These are phyloP conservation scores for Prosopis cineraria DNA, from an alignment of 306 rosid genomes.

Conservation along the genomic window DNA sequence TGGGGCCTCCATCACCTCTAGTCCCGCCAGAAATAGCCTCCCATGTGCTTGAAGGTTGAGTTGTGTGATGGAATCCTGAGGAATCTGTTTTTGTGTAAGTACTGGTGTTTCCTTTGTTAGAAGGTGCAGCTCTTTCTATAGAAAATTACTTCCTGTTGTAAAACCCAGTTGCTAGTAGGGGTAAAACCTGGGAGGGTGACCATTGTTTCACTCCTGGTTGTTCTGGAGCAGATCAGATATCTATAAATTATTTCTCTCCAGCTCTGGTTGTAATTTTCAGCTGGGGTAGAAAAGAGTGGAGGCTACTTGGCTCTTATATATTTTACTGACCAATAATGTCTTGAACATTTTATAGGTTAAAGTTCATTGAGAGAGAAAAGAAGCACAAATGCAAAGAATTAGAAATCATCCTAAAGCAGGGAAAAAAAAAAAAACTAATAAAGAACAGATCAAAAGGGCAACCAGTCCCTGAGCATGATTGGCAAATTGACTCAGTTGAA, in stretches of 20 bases:
- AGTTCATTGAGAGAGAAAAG: background rate
- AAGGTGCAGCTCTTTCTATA: conserved; percentile 4
- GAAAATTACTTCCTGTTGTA: conserved; percentile 10
- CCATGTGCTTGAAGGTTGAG: conserved; percentile 90
- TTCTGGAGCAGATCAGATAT: background rate
- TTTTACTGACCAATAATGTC: background rate
- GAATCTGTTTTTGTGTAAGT: conserved; percentile 87
- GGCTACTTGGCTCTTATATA: background rate
- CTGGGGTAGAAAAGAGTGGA: background rate
- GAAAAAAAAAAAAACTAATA: background rate
- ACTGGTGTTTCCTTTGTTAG: background rate
- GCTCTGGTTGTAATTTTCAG: background rate
- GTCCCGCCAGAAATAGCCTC: conserved; percentile 94
- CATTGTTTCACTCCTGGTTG: background rate
- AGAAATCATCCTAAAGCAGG: background rate
- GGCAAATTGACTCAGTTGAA: background rate
- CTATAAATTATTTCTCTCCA: background rate
- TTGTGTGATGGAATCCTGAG: conserved; percentile 84
- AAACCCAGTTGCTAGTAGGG: background rate
- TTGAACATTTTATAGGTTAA: background rate
- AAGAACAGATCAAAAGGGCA: background rate
- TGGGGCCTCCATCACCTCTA: conserved; percentile 88
- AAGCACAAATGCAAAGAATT: background rate
- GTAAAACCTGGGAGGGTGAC: background rate
- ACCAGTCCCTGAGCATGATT: background rate